Conservation (phyloP, 306 rosid genomes). For the Alnus glutinosa region DNA sequence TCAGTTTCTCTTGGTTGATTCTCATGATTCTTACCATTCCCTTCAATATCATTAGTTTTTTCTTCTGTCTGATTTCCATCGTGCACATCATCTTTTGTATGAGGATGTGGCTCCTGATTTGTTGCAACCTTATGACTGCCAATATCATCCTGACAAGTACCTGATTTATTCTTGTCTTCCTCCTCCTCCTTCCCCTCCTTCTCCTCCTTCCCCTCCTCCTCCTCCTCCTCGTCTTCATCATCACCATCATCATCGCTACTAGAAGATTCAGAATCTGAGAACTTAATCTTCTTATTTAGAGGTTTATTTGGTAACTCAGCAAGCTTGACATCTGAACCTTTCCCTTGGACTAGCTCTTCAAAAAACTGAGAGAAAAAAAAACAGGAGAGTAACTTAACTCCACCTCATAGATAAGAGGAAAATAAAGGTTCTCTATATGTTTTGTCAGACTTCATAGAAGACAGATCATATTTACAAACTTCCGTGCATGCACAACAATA, state of each 20-base stretch:
- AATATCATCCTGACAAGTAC: constrained; percentile 28
- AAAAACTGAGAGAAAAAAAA: constrained; percentile 48
- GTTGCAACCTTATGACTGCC: constrained; percentile 27
- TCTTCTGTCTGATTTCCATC: constrained; percentile 29
- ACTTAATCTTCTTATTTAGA: constrained; percentile 68
- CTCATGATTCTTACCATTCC: constrained; percentile 27
- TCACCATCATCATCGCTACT: constrained; percentile 32
- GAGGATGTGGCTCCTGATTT: constrained; percentile 41
- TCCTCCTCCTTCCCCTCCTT: constrained; percentile 22
- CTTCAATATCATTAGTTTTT: constrained; percentile 40
- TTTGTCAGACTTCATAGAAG: neutral
- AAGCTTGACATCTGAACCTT: constrained; percentile 36
- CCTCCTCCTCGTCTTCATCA: neutral
- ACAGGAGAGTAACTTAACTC: neutral
- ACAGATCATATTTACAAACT: neutral
- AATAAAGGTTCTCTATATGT: neutral
- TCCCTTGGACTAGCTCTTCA: constrained; percentile 71
- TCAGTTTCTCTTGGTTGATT: constrained; percentile 33
- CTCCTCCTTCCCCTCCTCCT: constrained; percentile 20
- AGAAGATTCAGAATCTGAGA: constrained; percentile 73
- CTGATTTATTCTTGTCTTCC: constrained; percentile 33
- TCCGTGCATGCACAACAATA: neutral
- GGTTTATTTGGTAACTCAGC: constrained; percentile 49
- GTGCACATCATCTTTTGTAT: constrained; percentile 34
- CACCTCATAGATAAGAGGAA: neutral